phyloP scores from a whole-genome alignment of 768 basidiomycete species.

The Hypsizygus marmoreus region DNA sequence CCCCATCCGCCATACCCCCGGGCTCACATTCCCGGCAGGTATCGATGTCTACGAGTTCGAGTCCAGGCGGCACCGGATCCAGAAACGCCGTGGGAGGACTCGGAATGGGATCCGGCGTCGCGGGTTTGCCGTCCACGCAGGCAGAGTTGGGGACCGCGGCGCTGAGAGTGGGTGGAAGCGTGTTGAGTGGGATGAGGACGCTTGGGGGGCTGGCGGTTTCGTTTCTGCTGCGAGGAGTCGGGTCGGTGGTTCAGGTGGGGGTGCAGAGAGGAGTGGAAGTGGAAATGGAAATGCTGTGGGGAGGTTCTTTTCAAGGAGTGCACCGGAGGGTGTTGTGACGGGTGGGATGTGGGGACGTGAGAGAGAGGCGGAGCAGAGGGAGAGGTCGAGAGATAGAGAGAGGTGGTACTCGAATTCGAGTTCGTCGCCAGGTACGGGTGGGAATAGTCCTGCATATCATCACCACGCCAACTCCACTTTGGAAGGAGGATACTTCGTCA shows the following conservation, averaged over 20 bases:
- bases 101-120: no score
- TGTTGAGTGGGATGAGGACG: constrained; percentile 65
- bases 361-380: constrained; percentile 8
- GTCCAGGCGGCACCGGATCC: constrained; percentile 51
- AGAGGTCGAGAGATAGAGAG: constrained; percentile 17
- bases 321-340: constrained; percentile 44
- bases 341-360: constrained; percentile 12
- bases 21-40: constrained; percentile 3
- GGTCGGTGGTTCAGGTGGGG: constrained; percentile 29
- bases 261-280: constrained; percentile 18
- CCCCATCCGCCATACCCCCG: constrained; percentile 4
- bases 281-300: constrained; percentile 28
- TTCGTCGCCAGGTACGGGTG: no score
- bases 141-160: no score
- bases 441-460: no score
- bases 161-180: constrained; percentile 57
- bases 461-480: no score
- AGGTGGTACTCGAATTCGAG: constrained; percentile 23
- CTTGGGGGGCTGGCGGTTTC: constrained; percentile 65
- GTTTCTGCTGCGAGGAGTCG: constrained; percentile 48
- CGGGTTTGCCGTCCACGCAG: no score
- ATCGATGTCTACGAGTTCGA: constrained; percentile 8
- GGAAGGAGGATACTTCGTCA: constrained; percentile 33
- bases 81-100: no score
- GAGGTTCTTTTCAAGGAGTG: constrained; percentile 63